Base-by-base conservation (phyloP, 1,284 basidiomycete species). In the Apiotrichum montevideense region DNA sequence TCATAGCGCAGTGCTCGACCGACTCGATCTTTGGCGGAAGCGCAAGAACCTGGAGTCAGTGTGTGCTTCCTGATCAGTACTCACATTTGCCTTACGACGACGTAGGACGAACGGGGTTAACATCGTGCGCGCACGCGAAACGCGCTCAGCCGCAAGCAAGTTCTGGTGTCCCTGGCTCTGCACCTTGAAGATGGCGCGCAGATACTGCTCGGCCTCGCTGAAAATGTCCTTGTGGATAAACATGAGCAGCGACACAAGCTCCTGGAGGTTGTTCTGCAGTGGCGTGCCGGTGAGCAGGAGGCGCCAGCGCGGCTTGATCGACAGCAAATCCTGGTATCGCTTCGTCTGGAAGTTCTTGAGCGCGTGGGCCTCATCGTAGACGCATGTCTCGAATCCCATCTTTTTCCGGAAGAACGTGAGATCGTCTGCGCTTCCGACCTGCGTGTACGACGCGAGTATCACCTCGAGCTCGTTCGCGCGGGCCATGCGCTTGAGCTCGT, bases 71-170 rank as follows among this genome's bases (percentile, higher is more conserved):
- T 21, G 21, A 21, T 21, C 0, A 10, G 14, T 34, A 64, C 77
- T 52, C 63, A 85, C 88, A 78, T 92, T 88, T 62, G 93, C 90
- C 77, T 99, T 99, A 63, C 94, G 84, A 49, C 96, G 84, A 29
- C 96, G 87, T 21, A 99, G 82, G 34, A 98, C 94, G 72, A 99
- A 99, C 0, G 96, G 96, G 14, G 90, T 94, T 87, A 99, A 93
- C 93, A 99, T 97, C 73, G 89, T 92, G 78, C 98, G 96, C 5
- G 96, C 96, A 56, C 95, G 80, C 50, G 91, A 89, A 33, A 97
- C 88, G 47, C 94, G 86, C 72, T 93, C 87, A 70, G 90, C 86
- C 6, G 93, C 88, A 13, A 98, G 84, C 44, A 96, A 74, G 44
- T 88, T 88, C 51, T 89, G 85, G 10, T 69, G 65, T 15, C 70